Evolutionary conservation across 495 filamentous ascomycete genomes (phyloP), one percentile per base, ranked within the genome.

Genomic region (Neurospora sp.): DNA sequence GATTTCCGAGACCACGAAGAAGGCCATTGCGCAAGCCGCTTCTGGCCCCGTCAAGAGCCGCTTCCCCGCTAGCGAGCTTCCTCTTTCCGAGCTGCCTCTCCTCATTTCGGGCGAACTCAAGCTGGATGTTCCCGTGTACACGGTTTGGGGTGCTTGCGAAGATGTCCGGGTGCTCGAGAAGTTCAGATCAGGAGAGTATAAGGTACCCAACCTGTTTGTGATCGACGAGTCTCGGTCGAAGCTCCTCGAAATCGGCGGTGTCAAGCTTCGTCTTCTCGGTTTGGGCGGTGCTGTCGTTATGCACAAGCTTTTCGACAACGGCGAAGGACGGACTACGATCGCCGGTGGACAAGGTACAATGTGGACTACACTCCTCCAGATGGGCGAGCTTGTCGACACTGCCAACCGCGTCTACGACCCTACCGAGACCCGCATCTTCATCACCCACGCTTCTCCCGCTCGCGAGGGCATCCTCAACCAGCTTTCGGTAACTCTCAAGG

Each of bases 241-340:
- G 82, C 84, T 98, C 72, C 85, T 99, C 72, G 96, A 99, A 81
- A 87, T 97, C 69, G 96, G 95, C 75, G 96, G 96, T 73, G 92
- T 99, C 23, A 98, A 97, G 89, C 90, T 99, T 70, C 93, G 96
- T 77, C 86, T 99, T 72, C 88, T 99, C 27, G 96, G 96, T 71
- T 83, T 99, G 70, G 96, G 96, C 71, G 96, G 96, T 76, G 96
- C 96, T 0, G 95, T 99, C 0, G 96, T 99, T 37, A 99, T 99
- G 96, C 96, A 99, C 86, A 99, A 99, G 86, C 89, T 99, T 10
- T 99, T 99, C 79, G 96, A 99, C 81, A 99, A 98, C 77, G 96
- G 96, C 39, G 96, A 99, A 78, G 96, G 96, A 71, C 90, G 94
- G 80, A 99, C 96, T 40, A 98, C 96, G 0, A 98, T 99, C 81